Base-by-base conservation (phyloP, 345 rosid genomes). In the Eucalyptus erythrocorys region DNA sequence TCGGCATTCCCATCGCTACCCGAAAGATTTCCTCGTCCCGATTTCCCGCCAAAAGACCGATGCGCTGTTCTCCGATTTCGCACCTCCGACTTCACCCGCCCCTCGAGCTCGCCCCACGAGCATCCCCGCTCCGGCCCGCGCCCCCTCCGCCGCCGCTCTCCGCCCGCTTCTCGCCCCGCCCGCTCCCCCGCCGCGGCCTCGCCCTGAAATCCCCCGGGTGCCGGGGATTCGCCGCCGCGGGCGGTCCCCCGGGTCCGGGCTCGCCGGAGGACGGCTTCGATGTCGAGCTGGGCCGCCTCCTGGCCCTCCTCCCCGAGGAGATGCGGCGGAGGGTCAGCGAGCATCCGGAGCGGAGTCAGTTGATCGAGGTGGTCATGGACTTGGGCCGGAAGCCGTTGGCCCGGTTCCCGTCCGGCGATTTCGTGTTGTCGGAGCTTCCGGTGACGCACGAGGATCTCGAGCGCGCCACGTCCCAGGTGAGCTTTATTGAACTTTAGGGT, bases 341-440 rank as follows among this genome's bases (percentile, higher is more conserved):
- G 90, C 99, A 96, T 82, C 93, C 93, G 59, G 96, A 97, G 87
- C 90, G 92, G 27, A 86, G 87, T 48, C 93, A 95, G 76, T 87
- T 97, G 89, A 94, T 96, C 37, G 99, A 97, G 92, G 95, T 96
- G 90, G 97, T 96, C 59, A 91, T 96, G 97, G 99, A 96, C 90
- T 92, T 97, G 91, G 99, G 99, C 51, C 96, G 99, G 81, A 93
- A 91, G 68, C 99, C 99, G 26, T 90, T 96, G 24, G 97, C 99
- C 40, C 93, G 99, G 81, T 97, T 96, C 89, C 99, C 99, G 30
- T 94, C 96, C 5, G 99, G 99, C n/a, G 99, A 97, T 85, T 94
- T 95, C 48, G 89, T 93, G 40, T n/a, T 96, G 88, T 94, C 97
- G 19, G 96, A 96, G 61, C 93, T 88, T 5, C 92, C 93, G n/a